phyloP scores from a whole-genome alignment of 1,284 basidiomycete species.

The Fomitopsis pinicola region DNA sequence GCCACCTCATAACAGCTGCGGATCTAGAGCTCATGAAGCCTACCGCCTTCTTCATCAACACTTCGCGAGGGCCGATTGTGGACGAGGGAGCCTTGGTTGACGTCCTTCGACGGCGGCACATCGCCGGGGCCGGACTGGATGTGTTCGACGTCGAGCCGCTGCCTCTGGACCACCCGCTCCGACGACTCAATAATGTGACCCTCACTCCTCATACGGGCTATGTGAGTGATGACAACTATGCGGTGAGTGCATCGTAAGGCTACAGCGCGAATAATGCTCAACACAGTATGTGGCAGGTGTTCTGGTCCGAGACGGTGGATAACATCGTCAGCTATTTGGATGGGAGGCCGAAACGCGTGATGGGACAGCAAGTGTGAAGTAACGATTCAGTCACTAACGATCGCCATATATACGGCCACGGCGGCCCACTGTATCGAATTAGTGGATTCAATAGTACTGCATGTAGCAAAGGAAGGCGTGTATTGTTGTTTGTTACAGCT shows the following conservation, averaged over 20 bases:
- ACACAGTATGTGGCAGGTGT: slow-evolving; percentile 17
- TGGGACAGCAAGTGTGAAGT: neutral
- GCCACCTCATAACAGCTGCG: slow-evolving; percentile 39
- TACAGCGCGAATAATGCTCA: neutral
- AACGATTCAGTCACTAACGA: no score
- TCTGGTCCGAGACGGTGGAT: slow-evolving; percentile 40
- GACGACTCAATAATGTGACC: slow-evolving; percentile 47
- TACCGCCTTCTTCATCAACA: slow-evolving; percentile 59
- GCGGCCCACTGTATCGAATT: no score
- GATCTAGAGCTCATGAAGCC: slow-evolving; percentile 52
- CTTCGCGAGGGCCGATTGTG: slow-evolving; percentile 57
- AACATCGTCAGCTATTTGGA: slow-evolving; percentile 48
- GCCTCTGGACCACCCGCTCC: slow-evolving; percentile 49
- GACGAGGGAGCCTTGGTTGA: slow-evolving; percentile 51
- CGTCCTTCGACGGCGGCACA: slow-evolving; percentile 41
- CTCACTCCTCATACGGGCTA: slow-evolving; percentile 62
- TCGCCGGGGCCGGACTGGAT: slow-evolving; percentile 52
- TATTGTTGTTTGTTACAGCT: no score
- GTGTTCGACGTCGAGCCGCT: slow-evolving; percentile 64
- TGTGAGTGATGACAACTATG: slow-evolving; percentile 45
- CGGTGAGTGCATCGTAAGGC: slow-evolving; percentile 28
- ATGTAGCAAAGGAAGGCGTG: no score
- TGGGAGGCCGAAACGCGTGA: slow-evolving; percentile 28
- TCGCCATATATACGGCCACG: no score
- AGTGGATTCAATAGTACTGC: no score